Evolutionary conservation across 305 asterid species (phyloP).

Genomic region (Plantago lanceolata): DNA sequence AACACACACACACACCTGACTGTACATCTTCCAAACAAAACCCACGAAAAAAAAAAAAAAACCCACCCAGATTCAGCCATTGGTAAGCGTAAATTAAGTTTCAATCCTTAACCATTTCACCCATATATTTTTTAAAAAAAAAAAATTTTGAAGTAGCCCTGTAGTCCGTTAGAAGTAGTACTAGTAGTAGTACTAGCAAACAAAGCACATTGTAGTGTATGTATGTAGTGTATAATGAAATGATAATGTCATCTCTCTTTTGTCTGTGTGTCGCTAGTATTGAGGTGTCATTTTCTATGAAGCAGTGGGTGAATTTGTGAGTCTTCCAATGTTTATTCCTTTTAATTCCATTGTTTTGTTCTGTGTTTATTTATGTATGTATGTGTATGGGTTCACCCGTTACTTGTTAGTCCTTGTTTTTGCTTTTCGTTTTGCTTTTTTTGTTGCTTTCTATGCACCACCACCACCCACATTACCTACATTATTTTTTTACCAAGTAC

Average conservation of each 20-base stretch:
- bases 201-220: background rate
- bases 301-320: slow-evolving; percentile 52
- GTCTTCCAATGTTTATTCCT: slow-evolving; percentile 81
- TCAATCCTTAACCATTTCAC: slow-evolving; percentile 25
- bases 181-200: no score
- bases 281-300: slow-evolving; percentile 50
- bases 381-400: slow-evolving; percentile 33
- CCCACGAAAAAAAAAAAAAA: no score
- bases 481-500: no score
- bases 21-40: no score
- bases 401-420: slow-evolving; percentile 32
- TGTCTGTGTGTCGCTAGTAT: slow-evolving; percentile 12
- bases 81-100: slow-evolving; percentile 26
- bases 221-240: no score
- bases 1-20: no score
- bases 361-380: no score
- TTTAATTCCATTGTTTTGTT: slow-evolving; percentile 48
- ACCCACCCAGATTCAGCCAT: slow-evolving; percentile 5
- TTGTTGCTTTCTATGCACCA: slow-evolving; percentile 72
- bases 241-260: no score
- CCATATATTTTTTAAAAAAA: background rate
- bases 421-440: slow-evolving; percentile 47
- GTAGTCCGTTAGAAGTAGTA: no score
- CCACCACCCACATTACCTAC: no score
- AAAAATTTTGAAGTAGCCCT: no score